Percentiles rank a stretch among this genome's conserved stretches.
Evolutionary conservation across 139 green algal species (phyloP).

Genomic region (Trebouxia sp.): DNA sequence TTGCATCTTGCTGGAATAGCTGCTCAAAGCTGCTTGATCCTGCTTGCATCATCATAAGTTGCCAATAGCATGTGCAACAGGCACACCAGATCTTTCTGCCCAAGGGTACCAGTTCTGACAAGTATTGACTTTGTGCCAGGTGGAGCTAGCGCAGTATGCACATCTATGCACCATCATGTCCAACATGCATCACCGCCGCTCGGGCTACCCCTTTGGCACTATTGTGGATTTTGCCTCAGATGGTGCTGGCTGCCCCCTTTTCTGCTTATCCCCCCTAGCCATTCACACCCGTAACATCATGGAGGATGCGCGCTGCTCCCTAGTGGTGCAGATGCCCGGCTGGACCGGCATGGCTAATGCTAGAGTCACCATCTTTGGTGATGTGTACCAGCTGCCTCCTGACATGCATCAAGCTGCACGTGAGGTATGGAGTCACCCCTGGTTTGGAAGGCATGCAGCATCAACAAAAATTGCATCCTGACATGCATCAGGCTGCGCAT

Average conservation of each 20-base stretch:
- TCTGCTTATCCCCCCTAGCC: conserved; percentile 76
- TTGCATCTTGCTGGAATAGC: too few relatives aligned
- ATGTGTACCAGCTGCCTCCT: conserved; percentile 87
- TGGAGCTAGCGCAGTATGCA: conserved; percentile 85
- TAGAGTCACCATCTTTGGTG: conserved; percentile 97
- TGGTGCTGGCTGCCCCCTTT: conserved; percentile 85
- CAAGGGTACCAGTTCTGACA: too few relatives aligned
- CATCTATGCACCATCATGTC: conserved; percentile 97
- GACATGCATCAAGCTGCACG: conserved; percentile 74
- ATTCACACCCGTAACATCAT: conserved; percentile 88
- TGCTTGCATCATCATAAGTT: too few relatives aligned
- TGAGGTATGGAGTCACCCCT: conserved; percentile 38
- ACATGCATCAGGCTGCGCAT: background rate
- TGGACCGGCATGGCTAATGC: conserved; percentile 98
- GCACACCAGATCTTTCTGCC: too few relatives aligned
- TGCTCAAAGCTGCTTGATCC: too few relatives aligned
- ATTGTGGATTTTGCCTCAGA: conserved; percentile 97
- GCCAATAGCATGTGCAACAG: too few relatives aligned
- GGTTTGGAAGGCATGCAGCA: background rate
- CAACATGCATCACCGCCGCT: conserved; percentile 94
- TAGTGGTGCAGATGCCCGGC: conserved; percentile 92
- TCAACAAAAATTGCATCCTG: background rate
- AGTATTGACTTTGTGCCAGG: too few relatives aligned
- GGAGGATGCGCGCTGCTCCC: conserved; percentile 70
- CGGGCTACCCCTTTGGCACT: conserved; percentile 96